A percentile compares a stretch with the other conserved stretches of the same genome.
Conservation (phyloP, 495 filamentous ascomycete genomes). For the Evernia prunastri region DNA sequence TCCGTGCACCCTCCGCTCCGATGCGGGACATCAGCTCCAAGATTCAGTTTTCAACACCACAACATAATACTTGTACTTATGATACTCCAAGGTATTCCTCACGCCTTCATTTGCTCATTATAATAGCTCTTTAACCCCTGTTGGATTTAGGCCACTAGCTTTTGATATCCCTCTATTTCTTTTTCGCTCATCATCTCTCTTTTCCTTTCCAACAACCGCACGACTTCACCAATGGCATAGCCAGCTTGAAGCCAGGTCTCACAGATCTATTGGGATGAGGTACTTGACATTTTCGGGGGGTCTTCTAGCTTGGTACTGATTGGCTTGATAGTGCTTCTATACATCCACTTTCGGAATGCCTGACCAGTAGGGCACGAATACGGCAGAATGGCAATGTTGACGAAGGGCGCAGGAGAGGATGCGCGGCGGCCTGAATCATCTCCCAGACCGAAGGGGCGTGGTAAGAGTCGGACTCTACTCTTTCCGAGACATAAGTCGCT, state of each 20-base stretch:
- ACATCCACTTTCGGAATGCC: constrained; percentile 18
- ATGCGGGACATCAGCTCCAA: constrained; percentile 5
- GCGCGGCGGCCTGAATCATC: constrained; percentile 40
- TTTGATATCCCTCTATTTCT: not conserved
- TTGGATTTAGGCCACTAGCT: constrained; percentile 8
- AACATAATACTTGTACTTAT: not conserved
- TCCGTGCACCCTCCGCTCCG: not conserved
- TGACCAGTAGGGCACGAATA: constrained; percentile 15
- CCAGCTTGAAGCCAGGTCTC: constrained; percentile 11
- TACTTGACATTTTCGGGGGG: not conserved
- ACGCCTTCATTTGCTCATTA: not conserved
- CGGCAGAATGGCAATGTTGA: constrained; percentile 17
- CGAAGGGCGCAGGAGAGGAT: constrained; percentile 18
- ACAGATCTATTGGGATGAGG: constrained; percentile 18
- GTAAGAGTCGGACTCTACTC: constrained; percentile 36
- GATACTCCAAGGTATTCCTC: not conserved
- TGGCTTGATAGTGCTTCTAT: constrained; percentile 7
- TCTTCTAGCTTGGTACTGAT: not conserved
- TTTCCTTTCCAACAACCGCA: not conserved
- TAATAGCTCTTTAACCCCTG: not conserved
- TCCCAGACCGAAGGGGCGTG: constrained; percentile 58
- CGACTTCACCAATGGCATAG: constrained; percentile 1
- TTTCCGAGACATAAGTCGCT: not conserved
- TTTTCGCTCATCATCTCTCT: not conserved
- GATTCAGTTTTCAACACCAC: not conserved